Percentiles rank a stretch among this genome's conserved stretches.
Conservation (phyloP, 306 rosid genomes). For the Pueraria montana region DNA sequence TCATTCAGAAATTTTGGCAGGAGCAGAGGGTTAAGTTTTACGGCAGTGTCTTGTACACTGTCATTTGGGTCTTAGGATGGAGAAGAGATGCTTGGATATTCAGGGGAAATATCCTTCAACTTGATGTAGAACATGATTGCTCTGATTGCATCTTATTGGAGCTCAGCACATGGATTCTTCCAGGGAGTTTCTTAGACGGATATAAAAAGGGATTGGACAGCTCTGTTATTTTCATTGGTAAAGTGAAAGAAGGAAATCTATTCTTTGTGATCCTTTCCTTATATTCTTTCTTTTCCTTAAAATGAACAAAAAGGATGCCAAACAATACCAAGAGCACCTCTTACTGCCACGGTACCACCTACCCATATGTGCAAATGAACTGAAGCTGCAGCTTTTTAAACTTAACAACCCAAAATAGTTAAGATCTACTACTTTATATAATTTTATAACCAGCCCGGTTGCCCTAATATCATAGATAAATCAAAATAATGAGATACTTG, state of each 20-base stretch:
- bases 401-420: slow-evolving; percentile 9
- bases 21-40: slow-evolving; percentile 10
- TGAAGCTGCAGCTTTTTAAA: not conserved
- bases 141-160: slow-evolving; percentile 11
- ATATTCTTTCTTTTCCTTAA: not conserved
- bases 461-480: slow-evolving; percentile 19
- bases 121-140: slow-evolving; percentile 16
- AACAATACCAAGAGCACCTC: slow-evolving; percentile 17
- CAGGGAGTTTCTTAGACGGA: slow-evolving; percentile 16
- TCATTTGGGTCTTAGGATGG: slow-evolving; percentile 23
- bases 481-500: not conserved
- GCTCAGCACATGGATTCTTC: not conserved
- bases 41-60: not conserved
- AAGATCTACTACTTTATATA: not conserved
- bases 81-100: slow-evolving; percentile 12
- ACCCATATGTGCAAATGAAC: slow-evolving; percentile 26
- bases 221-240: not conserved
- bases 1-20: not conserved
- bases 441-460: slow-evolving; percentile 11
- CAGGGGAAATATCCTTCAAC: not conserved
- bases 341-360: not conserved
- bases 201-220: not conserved
- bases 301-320: not conserved
- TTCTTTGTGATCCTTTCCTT: slow-evolving; percentile 13
- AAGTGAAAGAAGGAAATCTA: not conserved